phyloP scores from a whole-genome alignment of 352 stramenopile species.

The Peronospora farinosa region DNA sequence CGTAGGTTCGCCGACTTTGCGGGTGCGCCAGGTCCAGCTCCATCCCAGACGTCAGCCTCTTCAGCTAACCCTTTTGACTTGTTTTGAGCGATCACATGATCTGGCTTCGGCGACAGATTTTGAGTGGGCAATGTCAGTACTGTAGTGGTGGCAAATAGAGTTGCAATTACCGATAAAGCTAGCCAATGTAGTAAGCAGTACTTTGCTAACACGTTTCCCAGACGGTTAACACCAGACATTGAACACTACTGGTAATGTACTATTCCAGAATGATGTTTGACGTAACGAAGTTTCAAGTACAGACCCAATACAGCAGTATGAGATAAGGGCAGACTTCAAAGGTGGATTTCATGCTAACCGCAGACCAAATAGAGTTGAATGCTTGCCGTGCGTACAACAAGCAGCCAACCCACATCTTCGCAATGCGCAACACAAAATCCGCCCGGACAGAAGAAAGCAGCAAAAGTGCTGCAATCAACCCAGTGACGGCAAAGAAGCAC shows the following conservation, averaged over 20 bases:
- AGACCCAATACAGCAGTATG: not conserved
- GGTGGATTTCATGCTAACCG: conserved; percentile 49
- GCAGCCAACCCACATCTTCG: conserved; percentile 12
- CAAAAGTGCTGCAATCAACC: conserved; percentile 69
- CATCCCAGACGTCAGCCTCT: conserved; percentile 26
- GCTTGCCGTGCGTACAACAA: conserved; percentile 6
- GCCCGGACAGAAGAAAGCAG: conserved; percentile 88
- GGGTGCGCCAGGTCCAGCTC: conserved; percentile 31
- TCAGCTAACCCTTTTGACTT: conserved; percentile 79
- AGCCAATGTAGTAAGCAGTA: not conserved
- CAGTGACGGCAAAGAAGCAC: conserved; percentile 78
- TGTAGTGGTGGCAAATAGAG: conserved; percentile 26
- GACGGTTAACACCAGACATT: not conserved
- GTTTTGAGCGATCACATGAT: conserved; percentile 46
- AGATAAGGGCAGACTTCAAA: conserved; percentile 3
- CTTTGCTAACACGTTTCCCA: not conserved
- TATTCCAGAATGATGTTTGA: too few relatives aligned
- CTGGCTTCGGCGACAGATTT: conserved; percentile 10
- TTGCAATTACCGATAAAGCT: conserved; percentile 11
- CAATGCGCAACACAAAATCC: conserved; percentile 72
- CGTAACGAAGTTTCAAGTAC: too few relatives aligned
- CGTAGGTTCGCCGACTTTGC: conserved; percentile 51
- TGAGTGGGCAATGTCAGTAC: conserved; percentile 1
- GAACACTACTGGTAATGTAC: not conserved
- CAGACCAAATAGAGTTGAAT: conserved; percentile 13